These are phyloP conservation scores for Hanseniaspora guilliermondii DNA, from an alignment of 805 yeast genomes.

Conservation along the genomic window DNA sequence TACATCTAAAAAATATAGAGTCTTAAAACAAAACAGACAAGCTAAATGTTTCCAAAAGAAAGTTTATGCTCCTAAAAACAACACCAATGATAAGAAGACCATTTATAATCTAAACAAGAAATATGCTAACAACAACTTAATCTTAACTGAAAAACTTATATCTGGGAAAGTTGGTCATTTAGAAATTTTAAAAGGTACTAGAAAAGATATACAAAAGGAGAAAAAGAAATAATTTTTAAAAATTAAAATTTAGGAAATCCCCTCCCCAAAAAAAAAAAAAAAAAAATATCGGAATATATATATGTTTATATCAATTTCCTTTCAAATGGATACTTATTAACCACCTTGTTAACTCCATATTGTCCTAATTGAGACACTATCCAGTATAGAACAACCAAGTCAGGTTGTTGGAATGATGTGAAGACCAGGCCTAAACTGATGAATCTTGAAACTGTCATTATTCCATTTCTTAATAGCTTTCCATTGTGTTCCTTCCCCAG, in stretches of 20 bases:
- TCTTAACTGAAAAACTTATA: constrained; percentile 67
- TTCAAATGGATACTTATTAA: constrained; percentile 50
- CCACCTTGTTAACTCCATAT: constrained; percentile 54
- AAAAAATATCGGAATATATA: neutral
- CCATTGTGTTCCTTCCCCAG: constrained; percentile 21
- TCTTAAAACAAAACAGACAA: constrained; percentile 12
- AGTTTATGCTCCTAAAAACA: constrained; percentile 33
- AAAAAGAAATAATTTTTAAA: neutral
- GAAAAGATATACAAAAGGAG: constrained; percentile 65
- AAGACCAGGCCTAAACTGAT: constrained; percentile 74
- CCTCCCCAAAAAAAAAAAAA: too few relatives aligned
- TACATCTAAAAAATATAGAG: constrained; percentile 18
- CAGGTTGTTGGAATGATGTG: constrained; percentile 73
- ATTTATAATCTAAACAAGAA: constrained; percentile 8
- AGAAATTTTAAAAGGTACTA: constrained; percentile 79
- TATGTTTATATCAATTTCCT: neutral
- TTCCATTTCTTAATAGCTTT: constrained; percentile 29
- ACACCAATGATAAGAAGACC: constrained; percentile 20
- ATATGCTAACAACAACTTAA: constrained; percentile 20
- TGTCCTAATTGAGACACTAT: constrained; percentile 72
- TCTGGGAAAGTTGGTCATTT: constrained; percentile 89
- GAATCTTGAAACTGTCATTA: constrained; percentile 60
- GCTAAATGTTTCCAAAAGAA: constrained; percentile 13
- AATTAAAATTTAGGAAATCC: neutral
- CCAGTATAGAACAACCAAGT: constrained; percentile 80